Evolutionary conservation across 495 filamentous ascomycete species (phyloP).

Genomic region (Polyplosphaeria fusca): DNA sequence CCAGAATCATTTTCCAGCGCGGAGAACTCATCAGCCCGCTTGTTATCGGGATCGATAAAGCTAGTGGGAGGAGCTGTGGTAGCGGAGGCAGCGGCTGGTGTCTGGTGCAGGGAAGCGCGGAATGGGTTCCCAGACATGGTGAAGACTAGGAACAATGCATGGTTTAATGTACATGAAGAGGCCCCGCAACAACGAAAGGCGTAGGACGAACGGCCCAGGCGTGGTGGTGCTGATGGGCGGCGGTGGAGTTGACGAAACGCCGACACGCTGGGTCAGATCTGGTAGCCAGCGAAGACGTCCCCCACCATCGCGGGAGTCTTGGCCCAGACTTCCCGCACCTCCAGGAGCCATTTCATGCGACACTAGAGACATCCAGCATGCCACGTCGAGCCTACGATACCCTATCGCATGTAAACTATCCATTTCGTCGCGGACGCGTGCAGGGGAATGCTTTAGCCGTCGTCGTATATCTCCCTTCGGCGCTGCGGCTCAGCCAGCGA

Average conservation of each 20-base stretch:
- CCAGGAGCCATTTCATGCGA: no score
- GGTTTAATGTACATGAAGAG: conserved; percentile 33
- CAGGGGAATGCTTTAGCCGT: no score
- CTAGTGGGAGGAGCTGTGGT: conserved; percentile 11
- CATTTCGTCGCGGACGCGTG: no score
- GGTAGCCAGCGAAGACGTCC: conserved; percentile 21
- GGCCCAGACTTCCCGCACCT: background rate
- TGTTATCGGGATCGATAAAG: conserved; percentile 18
- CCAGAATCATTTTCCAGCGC: conserved; percentile 22
- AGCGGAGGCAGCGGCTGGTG: conserved; percentile 1
- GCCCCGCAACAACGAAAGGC: background rate
- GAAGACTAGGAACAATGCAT: conserved; percentile 33
- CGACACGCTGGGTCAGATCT: conserved; percentile 4
- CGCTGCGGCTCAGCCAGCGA: no score
- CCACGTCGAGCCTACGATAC: no score
- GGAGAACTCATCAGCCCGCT: conserved; percentile 12
- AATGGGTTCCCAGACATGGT: conserved; percentile 44
- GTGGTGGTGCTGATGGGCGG: conserved; percentile 21
- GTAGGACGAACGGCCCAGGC: background rate
- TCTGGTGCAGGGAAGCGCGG: conserved; percentile 31
- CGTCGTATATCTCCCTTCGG: no score
- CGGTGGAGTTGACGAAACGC: conserved; percentile 7
- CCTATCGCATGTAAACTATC: no score
- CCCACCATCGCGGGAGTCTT: conserved; percentile 7
- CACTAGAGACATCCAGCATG: no score